Evolutionary conservation across 2,329 filamentous ascomycete species (phyloP).

Genomic region (Epichloe festucae): DNA sequence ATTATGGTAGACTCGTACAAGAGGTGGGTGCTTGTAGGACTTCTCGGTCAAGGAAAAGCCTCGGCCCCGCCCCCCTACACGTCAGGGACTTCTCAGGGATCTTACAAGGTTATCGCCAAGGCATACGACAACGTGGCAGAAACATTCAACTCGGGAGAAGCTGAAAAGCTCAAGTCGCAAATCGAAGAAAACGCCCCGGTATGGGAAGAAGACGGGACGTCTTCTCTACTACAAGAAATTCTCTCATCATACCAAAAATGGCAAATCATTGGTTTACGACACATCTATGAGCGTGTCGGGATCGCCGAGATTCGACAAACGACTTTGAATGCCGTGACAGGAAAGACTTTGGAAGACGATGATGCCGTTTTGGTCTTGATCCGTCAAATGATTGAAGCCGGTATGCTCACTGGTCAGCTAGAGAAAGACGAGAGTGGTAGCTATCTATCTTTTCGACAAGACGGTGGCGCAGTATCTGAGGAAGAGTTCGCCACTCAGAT

Average conservation of each 20-base stretch:
- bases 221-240: constrained; percentile 56
- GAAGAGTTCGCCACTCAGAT: constrained; percentile 36
- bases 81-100: constrained; percentile 37
- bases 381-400: constrained; percentile 40
- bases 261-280: constrained; percentile 59
- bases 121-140: constrained; percentile 59
- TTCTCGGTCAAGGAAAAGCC: constrained; percentile 55
- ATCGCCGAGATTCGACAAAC: constrained; percentile 37
- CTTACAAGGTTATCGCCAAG: constrained; percentile 45
- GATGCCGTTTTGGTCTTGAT: constrained; percentile 34
- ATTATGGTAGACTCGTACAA: constrained; percentile 85
- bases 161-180: constrained; percentile 49
- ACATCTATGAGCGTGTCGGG: constrained; percentile 52
- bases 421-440: constrained; percentile 29
- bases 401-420: constrained; percentile 40
- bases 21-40: constrained; percentile 70
- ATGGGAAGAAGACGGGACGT: constrained; percentile 63
- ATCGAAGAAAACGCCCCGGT: constrained; percentile 41
- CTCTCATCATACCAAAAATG: constrained; percentile 60
- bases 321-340: constrained; percentile 43
- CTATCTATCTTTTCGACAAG: constrained; percentile 38
- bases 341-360: constrained; percentile 26
- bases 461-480: constrained; percentile 33
- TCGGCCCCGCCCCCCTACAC: constrained; percentile 44
- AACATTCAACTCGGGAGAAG: constrained; percentile 46